Conservation (phyloP, 495 filamentous ascomycete genomes). For the Aspergillus biplanus region DNA sequence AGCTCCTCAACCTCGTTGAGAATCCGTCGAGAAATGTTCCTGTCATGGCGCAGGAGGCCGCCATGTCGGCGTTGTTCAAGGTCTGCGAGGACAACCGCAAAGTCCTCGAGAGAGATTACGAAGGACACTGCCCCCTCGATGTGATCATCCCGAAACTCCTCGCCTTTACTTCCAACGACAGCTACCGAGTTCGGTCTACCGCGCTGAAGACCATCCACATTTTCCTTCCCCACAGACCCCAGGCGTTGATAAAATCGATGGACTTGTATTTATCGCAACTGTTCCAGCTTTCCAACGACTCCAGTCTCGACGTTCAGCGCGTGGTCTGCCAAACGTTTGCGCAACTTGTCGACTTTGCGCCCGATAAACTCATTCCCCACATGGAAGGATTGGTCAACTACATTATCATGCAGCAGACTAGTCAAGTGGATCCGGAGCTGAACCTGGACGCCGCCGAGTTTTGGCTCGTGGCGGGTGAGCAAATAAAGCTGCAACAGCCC, state of each 20-base stretch:
- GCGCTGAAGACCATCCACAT: constrained; percentile 86
- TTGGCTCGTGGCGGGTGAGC: constrained; percentile 92
- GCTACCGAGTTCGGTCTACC: constrained; percentile 73
- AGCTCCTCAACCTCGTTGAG: constrained; percentile 73
- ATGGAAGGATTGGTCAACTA: constrained; percentile 90
- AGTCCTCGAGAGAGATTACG: constrained; percentile 81
- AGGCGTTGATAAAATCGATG: constrained; percentile 74
- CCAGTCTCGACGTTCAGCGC: constrained; percentile 76
- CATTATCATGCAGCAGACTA: constrained; percentile 86
- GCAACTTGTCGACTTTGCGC: constrained; percentile 85
- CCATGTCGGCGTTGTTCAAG: constrained; percentile 89
- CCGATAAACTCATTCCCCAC: constrained; percentile 87
- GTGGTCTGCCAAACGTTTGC: constrained; percentile 94
- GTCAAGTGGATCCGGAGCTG: constrained; percentile 82
- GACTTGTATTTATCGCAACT: constrained; percentile 80
- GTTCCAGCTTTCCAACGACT: constrained; percentile 78
- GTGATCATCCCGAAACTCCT: constrained; percentile 91
- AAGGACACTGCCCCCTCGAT: constrained; percentile 82
- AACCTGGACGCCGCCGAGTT: constrained; percentile 96
- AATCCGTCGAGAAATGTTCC: constrained; percentile 71
- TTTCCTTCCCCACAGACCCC: constrained; percentile 81
- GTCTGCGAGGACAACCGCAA: constrained; percentile 96
- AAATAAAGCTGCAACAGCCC: constrained; percentile 70
- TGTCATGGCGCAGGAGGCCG: constrained; percentile 80
- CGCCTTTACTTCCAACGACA: constrained; percentile 75